phyloP scores from a whole-genome alignment of 106 monocot species.

The Phalaenopsis aphrodite region DNA sequence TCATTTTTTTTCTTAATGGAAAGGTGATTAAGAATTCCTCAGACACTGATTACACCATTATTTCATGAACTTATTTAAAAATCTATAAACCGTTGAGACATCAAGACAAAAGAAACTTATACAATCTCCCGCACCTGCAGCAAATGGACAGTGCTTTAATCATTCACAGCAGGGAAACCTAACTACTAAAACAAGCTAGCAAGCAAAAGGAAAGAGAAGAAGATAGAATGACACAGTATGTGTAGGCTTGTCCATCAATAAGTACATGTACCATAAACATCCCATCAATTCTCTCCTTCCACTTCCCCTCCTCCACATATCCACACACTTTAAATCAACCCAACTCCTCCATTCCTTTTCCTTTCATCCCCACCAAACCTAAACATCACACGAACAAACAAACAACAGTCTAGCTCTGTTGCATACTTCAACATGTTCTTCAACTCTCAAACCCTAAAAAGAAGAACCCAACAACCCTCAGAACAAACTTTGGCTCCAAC shows the following conservation, averaged over 20 bases:
- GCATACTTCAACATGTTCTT: background rate
- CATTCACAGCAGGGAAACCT: background rate
- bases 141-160: background rate
- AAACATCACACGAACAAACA: background rate
- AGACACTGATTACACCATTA: too few species aligned
- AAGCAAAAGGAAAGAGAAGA: background rate
- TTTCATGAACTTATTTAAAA: too few species aligned
- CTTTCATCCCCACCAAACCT: background rate
- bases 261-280: slow-evolving; percentile 1
- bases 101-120: background rate
- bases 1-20: too few species aligned
- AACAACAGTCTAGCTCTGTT: background rate
- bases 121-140: background rate
- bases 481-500: too few species aligned
- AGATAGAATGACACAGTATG: background rate
- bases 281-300: background rate
- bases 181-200: background rate
- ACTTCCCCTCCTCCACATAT: background rate
- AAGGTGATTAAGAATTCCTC: too few species aligned
- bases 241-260: background rate
- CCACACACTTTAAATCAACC: background rate
- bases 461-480: background rate
- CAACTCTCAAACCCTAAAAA: slow-evolving; percentile 1
- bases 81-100: too few species aligned
- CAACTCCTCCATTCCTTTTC: background rate